phyloP scores from a whole-genome alignment of 1,284 basidiomycete species.

The Paramarasmius palmivorus region DNA sequence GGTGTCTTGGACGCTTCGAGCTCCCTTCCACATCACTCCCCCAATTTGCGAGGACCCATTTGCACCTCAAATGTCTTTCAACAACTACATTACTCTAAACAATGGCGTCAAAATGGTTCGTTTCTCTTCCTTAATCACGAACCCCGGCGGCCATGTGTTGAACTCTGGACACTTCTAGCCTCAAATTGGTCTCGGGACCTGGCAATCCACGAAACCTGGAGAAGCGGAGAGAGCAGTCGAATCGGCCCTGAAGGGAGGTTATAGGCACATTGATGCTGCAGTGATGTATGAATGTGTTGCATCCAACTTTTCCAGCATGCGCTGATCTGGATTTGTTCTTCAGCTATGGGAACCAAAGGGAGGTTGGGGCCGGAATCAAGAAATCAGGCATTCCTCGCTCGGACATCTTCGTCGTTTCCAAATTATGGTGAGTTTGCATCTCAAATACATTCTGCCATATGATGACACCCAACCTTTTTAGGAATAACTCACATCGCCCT shows the following conservation, averaged over 20 bases:
- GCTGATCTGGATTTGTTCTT: no score
- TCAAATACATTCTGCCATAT: no score
- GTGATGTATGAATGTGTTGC: background rate
- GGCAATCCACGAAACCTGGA: background rate
- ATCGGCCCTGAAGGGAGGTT: background rate
- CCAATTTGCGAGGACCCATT: no score
- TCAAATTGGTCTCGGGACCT: background rate
- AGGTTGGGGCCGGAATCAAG: background rate
- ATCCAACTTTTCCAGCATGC: no score
- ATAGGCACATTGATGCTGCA: background rate
- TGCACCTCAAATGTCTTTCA: background rate
- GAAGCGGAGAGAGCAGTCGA: background rate
- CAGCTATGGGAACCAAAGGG: no score
- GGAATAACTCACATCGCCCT: conserved; percentile 13
- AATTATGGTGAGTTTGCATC: background rate
- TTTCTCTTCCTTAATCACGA: no score
- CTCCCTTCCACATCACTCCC: background rate
- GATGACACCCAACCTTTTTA: background rate
- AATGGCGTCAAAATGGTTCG: background rate
- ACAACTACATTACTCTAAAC: background rate
- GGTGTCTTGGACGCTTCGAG: background rate
- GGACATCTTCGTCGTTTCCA: background rate
- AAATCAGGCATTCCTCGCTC: background rate
- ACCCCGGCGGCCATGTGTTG: no score
- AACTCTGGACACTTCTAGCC: no score